Evolutionary conservation across 768 basidiomycete species (phyloP).

Genomic region (Myochromella boudieri): DNA sequence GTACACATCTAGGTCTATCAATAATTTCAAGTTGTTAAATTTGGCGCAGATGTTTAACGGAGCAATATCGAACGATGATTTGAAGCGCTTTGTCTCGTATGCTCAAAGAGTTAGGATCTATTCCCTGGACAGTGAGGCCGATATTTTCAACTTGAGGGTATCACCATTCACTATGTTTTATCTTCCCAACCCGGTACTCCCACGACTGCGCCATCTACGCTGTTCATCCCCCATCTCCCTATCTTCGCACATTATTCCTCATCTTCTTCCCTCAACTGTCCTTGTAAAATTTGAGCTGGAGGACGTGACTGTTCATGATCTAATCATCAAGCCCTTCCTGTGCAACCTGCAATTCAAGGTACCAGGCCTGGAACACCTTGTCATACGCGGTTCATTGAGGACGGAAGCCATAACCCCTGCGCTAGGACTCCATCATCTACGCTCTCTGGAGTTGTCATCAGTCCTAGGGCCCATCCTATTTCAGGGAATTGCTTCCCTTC

Average conservation of each 20-base stretch:
- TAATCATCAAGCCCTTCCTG: background rate
- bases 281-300: background rate
- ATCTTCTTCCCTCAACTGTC: background rate
- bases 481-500: background rate
- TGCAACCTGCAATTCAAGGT: background rate
- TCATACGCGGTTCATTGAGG: background rate
- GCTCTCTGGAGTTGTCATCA: background rate
- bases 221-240: background rate
- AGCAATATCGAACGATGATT: too few species aligned
- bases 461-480: background rate
- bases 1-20: background rate
- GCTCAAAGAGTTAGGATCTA: too few species aligned
- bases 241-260: background rate
- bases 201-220: too few species aligned
- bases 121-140: too few species aligned
- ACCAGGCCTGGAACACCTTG: background rate
- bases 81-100: too few species aligned
- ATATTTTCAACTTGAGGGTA: too few species aligned
- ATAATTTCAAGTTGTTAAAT: background rate
- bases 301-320: background rate
- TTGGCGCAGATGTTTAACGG: too few species aligned
- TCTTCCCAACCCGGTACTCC: too few species aligned
- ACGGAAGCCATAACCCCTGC: background rate
- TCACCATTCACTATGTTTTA: too few species aligned
- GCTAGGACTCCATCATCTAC: background rate